These are phyloP conservation scores for Mesembryanthemum crystallinum DNA, from an alignment of 148 eudicot species.

Conservation along the genomic window DNA sequence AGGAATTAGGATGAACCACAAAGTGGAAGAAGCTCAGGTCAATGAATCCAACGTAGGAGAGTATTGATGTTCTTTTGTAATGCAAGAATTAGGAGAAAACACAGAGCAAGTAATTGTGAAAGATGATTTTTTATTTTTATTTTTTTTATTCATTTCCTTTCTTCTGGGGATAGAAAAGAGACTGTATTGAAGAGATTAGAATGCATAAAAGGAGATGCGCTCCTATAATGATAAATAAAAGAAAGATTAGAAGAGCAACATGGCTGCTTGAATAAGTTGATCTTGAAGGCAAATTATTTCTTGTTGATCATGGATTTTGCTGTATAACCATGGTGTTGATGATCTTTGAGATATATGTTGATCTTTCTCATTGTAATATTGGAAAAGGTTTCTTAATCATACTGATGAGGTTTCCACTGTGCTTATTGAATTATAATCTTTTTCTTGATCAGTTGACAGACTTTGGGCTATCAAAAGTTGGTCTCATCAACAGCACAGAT, in stretches of 20 bases:
- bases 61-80: not conserved
- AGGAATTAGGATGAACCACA: not conserved
- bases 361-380: not conserved
- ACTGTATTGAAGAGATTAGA: too few relatives aligned
- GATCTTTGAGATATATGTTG: not conserved
- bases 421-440: conserved; percentile 16
- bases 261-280: too few relatives aligned
- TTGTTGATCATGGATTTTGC: not conserved
- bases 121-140: too few relatives aligned
- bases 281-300: too few relatives aligned
- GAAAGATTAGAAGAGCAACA: not conserved
- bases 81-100: too few relatives aligned
- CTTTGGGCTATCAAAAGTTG: conserved; percentile 99
- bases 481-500: conserved; percentile 99
- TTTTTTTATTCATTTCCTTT: too few relatives aligned
- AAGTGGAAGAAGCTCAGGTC: not conserved
- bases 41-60: not conserved
- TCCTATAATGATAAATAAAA: not conserved
- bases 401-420: not conserved
- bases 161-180: too few relatives aligned
- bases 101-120: too few relatives aligned
- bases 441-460: conserved; percentile 72
- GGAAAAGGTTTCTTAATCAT: not conserved
- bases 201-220: not conserved
- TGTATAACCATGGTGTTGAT: not conserved